phyloP scores from a whole-genome alignment of 139 green algal species.

The Closterium sp. region DNA sequence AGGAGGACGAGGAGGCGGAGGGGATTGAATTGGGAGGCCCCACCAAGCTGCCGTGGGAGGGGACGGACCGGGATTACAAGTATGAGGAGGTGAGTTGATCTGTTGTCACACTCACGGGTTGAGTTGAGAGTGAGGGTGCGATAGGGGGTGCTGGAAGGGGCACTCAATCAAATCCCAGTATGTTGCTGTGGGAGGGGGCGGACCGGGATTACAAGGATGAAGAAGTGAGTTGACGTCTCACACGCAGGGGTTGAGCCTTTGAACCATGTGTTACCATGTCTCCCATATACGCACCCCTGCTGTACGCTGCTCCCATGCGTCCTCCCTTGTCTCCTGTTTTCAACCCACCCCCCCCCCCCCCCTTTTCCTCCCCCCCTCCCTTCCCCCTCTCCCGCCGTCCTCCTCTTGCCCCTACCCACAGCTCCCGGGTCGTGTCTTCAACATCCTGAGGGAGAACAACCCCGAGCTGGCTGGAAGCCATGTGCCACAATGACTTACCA shows the following conservation, averaged over 20 bases:
- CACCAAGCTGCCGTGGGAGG: constrained; percentile 76
- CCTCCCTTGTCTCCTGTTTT: background rate
- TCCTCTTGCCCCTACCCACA: background rate
- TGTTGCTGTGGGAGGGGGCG: constrained; percentile 79
- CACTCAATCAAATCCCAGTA: background rate
- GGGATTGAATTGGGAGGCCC: constrained; percentile 20
- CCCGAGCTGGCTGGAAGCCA: constrained; percentile 85
- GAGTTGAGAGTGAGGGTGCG: constrained; percentile 12
- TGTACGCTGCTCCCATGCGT: background rate
- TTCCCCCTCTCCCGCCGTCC: background rate
- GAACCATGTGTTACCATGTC: background rate
- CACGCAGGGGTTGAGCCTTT: background rate
- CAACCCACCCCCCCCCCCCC: background rate
- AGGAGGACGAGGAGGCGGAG: constrained; percentile 58
- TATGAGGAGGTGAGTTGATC: constrained; percentile 82
- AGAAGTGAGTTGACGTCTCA: constrained; percentile 59
- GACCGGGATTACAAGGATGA: constrained; percentile 97
- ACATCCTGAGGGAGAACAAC: constrained; percentile 93
- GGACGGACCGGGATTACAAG: constrained; percentile 88
- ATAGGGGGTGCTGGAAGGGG: constrained; percentile 47
- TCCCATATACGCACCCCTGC: background rate
- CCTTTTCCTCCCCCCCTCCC: too few relatives aligned
- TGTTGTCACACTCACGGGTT: constrained; percentile 36
- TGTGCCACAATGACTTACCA: too few relatives aligned
- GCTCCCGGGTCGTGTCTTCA: constrained; percentile 84